Base-by-base conservation (phyloP, 2,329 filamentous ascomycete genomes). In the Ophiostoma perfectum region DNA sequence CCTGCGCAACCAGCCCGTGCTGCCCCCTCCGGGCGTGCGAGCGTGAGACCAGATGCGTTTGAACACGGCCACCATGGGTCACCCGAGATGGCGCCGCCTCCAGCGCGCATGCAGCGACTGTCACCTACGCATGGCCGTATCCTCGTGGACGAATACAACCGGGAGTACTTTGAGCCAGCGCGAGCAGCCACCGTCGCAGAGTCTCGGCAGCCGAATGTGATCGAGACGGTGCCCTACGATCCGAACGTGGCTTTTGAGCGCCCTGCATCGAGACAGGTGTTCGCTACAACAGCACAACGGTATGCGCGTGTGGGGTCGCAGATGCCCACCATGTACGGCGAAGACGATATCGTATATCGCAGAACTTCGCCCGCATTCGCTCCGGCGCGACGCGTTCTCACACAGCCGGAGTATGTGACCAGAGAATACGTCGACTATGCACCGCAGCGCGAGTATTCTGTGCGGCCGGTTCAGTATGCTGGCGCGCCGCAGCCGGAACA, bases 111-210 rank as follows among this genome's bases (percentile, higher is more conserved):
- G 6, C 83, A 85, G 27, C 80, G 85, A 5, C 8, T 60, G 5
- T 41, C 60, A 16, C 65, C 65, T 18, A 80, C 85, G 63, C 36
- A 41, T 12, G 42, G 81, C 88, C 87, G 89, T 70, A 89, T 97
- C 71, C 83, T 96, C 45, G 82, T 96, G 67, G 93, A 97, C 78
- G 87, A 91, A 71, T 91, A 88, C 77, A 93, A 93, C 55, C 91
- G 91, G 76, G 88, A 92, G 75, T 97, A 93, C 78, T 77, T 84
- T 70, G 86, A 88, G 73, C 84, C 86, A 39, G 80, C 38, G 11
- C 27, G 55, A 12, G 4, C 55, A 11, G 55, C 12, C 27, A 5
- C 27, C 8, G 27, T 18, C 16, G 27, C 55, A 14, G 55, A 60
- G 55, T 11, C 64, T 73, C 77, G 38, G 67, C 27, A 45, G 11